Evolutionary conservation across 2,329 filamentous ascomycete genomes (phyloP).

Genomic region (Penicillium griseofulvum): DNA sequence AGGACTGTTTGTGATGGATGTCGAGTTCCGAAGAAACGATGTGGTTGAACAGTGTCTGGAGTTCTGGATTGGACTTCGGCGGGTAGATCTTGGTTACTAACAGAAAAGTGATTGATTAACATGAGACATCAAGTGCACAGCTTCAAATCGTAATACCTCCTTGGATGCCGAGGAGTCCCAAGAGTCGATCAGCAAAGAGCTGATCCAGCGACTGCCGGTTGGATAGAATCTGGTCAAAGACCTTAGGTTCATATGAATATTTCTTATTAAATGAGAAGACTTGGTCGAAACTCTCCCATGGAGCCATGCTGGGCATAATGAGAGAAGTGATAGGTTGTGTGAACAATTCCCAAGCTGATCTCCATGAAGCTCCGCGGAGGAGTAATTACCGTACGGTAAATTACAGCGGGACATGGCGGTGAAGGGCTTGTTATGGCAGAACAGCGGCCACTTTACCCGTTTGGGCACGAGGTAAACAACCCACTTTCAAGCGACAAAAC

Average conservation of each 20-base stretch:
- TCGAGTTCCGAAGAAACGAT: slow-evolving; percentile 65
- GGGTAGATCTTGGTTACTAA: slow-evolving; percentile 67
- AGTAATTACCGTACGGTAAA: slow-evolving; percentile 15
- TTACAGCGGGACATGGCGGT: slow-evolving; percentile 29
- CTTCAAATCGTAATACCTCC: slow-evolving; percentile 55
- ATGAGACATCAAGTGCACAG: slow-evolving; percentile 7
- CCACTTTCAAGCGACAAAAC: slow-evolving; percentile 29
- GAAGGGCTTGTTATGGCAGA: slow-evolving; percentile 34
- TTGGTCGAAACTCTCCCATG: slow-evolving; percentile 63
- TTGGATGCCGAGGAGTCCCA: slow-evolving; percentile 66
- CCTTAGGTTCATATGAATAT: slow-evolving; percentile 61
- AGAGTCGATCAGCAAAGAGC: slow-evolving; percentile 76
- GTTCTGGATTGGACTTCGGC: slow-evolving; percentile 64
- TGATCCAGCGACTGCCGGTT: slow-evolving; percentile 66
- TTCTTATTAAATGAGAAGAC: slow-evolving; percentile 63
- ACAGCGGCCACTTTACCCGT: slow-evolving; percentile 31
- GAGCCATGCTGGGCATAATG: slow-evolving; percentile 33
- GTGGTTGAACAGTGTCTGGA: slow-evolving; percentile 67
- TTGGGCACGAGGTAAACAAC: slow-evolving; percentile 41
- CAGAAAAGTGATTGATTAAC: slow-evolving; percentile 9
- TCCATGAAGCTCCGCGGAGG: slow-evolving; percentile 14
- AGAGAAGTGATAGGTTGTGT: slow-evolving; percentile 1
- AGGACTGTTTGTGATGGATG: slow-evolving; percentile 74
- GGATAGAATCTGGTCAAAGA: slow-evolving; percentile 62
- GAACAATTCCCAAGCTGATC: slow-evolving; percentile 4